phyloP scores from a whole-genome alignment of 164 flowering plant species.

The Umbilicus rupestris region DNA sequence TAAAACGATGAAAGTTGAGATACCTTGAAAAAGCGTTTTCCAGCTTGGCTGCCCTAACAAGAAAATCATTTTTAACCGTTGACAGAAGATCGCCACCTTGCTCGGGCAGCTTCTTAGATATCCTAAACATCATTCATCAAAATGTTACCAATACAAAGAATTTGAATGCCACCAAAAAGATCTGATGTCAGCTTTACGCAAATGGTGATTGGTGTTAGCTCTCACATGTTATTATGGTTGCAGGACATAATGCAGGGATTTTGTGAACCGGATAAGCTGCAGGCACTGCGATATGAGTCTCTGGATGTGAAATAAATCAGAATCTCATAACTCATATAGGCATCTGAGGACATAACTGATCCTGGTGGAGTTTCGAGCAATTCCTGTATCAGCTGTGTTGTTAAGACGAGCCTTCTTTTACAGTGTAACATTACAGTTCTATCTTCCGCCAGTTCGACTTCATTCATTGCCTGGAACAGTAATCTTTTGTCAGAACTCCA shows the following conservation, averaged over 20 bases:
- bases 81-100: background rate
- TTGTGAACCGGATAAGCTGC: constrained; percentile 25
- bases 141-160: background rate
- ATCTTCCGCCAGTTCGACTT: constrained; percentile 30
- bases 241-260: no score
- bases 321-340: constrained; percentile 25
- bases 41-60: constrained; percentile 39
- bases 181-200: background rate
- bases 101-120: background rate
- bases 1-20: background rate
- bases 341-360: constrained; percentile 32
- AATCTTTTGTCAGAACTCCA: constrained; percentile 3
- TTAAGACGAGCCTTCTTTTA: constrained; percentile 41
- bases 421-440: constrained; percentile 19
- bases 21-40: constrained; percentile 61
- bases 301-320: constrained; percentile 28
- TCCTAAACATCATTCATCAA: background rate
- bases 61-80: constrained; percentile 35
- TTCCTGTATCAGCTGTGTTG: constrained; percentile 58
- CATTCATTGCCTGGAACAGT: constrained; percentile 36
- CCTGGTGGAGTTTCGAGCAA: constrained; percentile 37
- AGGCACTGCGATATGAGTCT: constrained; percentile 43
- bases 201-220: background rate
- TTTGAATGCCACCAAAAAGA: background rate
- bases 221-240: no score